phyloP scores from a whole-genome alignment of 345 rosid genomes.

The Corchorus olitorius region DNA sequence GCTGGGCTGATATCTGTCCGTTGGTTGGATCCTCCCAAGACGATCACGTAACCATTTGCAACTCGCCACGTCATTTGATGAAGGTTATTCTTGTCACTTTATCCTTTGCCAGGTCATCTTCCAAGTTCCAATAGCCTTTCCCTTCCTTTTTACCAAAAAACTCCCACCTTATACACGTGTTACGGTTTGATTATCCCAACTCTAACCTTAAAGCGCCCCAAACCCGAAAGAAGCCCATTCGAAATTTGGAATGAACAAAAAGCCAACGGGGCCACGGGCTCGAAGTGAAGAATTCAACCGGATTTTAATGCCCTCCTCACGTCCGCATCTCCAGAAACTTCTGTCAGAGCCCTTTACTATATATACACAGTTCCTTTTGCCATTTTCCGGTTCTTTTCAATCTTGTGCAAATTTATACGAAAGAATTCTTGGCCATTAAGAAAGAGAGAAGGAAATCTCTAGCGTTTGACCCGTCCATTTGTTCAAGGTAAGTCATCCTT shows the following conservation, averaged over 20 bases:
- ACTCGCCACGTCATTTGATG: not conserved
- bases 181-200: not conserved
- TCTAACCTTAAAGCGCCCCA: not conserved
- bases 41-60: not conserved
- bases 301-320: constrained; percentile 28
- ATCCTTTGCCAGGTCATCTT: not conserved
- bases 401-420: not conserved
- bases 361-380: not conserved
- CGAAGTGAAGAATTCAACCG: constrained; percentile 19
- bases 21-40: not conserved
- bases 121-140: no score
- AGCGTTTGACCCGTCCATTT: not conserved
- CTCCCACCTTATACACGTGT: not conserved
- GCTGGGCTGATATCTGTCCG: not conserved
- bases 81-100: not conserved
- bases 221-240: not conserved
- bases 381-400: accelerated
- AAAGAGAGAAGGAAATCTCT: not conserved
- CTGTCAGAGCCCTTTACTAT: constrained; percentile 20
- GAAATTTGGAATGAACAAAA: not conserved
- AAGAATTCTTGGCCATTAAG: no score
- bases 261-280: constrained; percentile 17
- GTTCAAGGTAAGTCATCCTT: constrained; percentile 6
- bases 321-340: constrained; percentile 72
- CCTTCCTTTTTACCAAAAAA: not conserved